Evolutionary conservation across 1,139 yeast species (phyloP).

Genomic region (Sugiyamaella neomexicana): DNA sequence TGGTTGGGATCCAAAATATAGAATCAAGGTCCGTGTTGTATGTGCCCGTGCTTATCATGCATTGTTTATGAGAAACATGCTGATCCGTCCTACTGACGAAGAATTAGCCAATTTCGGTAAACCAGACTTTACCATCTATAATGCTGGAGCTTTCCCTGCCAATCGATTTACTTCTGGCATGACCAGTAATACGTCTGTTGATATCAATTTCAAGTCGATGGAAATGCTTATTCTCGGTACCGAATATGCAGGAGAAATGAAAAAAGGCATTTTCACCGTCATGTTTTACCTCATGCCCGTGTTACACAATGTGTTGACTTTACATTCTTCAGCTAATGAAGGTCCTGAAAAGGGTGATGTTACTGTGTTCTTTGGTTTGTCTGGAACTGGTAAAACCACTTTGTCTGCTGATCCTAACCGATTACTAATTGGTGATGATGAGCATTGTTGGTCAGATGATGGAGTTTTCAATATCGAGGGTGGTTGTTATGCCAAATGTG

Average conservation of each 20-base stretch:
- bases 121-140: constrained; percentile 98
- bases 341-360: constrained; percentile 76
- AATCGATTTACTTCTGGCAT: constrained; percentile 95
- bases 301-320: constrained; percentile 84
- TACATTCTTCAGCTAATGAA: constrained; percentile 95
- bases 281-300: constrained; percentile 99
- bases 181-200: constrained; percentile 96
- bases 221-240: constrained; percentile 99
- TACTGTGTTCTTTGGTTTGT: constrained; percentile 91
- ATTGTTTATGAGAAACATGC: constrained; percentile 96
- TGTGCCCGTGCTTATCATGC: constrained; percentile 99
- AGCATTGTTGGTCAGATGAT: constrained; percentile 98
- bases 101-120: constrained; percentile 90
- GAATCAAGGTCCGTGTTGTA: constrained; percentile 93
- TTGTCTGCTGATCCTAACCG: constrained; percentile 96
- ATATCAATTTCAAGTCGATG: constrained; percentile 95
- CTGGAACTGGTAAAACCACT: constrained; percentile 98
- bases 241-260: constrained; percentile 99
- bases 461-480: constrained; percentile 99
- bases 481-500: constrained; percentile 98
- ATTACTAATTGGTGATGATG: constrained; percentile 95
- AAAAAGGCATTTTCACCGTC: constrained; percentile 97
- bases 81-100: constrained; percentile 90
- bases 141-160: constrained; percentile 99
- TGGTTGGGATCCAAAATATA: constrained; percentile 98